These are phyloP conservation scores for Thielaviopsis euricoi DNA, from an alignment of 2,329 filamentous ascomycete species.

Conservation along the genomic window DNA sequence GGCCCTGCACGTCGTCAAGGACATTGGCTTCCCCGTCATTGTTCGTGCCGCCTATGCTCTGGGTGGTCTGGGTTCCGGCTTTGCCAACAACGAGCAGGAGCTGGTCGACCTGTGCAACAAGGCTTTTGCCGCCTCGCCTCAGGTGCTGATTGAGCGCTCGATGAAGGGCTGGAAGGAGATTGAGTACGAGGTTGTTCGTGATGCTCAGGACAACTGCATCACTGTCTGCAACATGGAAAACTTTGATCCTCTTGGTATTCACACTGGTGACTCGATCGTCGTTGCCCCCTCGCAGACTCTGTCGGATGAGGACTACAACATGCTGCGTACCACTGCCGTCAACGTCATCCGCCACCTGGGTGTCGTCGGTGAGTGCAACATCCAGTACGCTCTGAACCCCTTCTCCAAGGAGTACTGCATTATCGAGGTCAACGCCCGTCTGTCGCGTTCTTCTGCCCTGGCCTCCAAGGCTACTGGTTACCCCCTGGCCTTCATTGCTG, in stretches of 20 bases:
- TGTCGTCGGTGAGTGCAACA: conserved; percentile 97
- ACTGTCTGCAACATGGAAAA: conserved; percentile 99
- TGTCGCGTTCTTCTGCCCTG: conserved; percentile 86
- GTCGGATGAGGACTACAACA: conserved; percentile 97
- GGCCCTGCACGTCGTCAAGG: conserved; percentile 71
- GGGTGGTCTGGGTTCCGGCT: conserved; percentile 87
- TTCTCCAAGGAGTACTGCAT: conserved; percentile 96
- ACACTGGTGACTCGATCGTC: conserved; percentile 95
- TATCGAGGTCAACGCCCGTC: conserved; percentile 93
- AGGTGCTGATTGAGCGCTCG: conserved; percentile 90
- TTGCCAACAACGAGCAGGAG: conserved; percentile 75
- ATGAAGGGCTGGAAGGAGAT: conserved; percentile 99
- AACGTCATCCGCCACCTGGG: conserved; percentile 95
- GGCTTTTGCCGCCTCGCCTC: conserved; percentile 85
- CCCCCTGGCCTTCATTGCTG: conserved; percentile 87
- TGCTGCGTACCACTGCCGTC: conserved; percentile 91
- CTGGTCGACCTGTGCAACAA: conserved; percentile 81
- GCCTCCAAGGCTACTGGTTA: conserved; percentile 97
- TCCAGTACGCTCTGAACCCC: conserved; percentile 93
- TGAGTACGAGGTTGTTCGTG: conserved; percentile 94
- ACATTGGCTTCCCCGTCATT: conserved; percentile 92
- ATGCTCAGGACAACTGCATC: conserved; percentile 93
- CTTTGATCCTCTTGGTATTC: conserved; percentile 94
- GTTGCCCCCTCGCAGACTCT: conserved; percentile 94
- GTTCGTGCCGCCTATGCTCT: conserved; percentile 92